phyloP scores from a whole-genome alignment of 2,329 filamentous ascomycete genomes.

The Colletotrichum magnum region DNA sequence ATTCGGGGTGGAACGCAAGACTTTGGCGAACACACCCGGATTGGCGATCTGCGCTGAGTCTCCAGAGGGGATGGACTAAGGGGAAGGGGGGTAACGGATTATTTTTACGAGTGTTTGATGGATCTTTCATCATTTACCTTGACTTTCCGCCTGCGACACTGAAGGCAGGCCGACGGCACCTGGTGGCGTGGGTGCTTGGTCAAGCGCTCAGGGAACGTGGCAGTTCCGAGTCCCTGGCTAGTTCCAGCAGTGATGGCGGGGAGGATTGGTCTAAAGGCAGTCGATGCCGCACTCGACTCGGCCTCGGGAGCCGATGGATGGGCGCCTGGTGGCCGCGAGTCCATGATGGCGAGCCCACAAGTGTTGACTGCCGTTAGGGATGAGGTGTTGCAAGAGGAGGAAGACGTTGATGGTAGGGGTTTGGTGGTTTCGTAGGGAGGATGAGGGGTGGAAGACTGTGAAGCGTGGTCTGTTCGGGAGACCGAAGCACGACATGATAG shows the following conservation, averaged over 20 bases:
- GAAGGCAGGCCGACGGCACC: slow-evolving; percentile 22
- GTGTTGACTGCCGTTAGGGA: background rate
- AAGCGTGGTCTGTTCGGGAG: no score
- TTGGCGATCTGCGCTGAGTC: no score
- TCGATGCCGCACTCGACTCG: background rate
- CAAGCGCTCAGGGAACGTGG: background rate
- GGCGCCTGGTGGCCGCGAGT: slow-evolving; percentile 2
- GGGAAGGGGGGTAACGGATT: no score
- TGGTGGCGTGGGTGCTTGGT: slow-evolving; percentile 6
- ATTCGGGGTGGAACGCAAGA: no score
- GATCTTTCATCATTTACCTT: slow-evolving; percentile 6
- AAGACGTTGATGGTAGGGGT: background rate
- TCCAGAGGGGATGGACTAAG: no score
- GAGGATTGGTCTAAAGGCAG: slow-evolving; percentile 3
- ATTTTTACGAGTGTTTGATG: no score
- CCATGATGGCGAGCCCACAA: background rate
- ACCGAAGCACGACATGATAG: no score
- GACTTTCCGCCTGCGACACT: slow-evolving; percentile 24
- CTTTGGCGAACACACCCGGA: no score
- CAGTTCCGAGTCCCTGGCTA: background rate
- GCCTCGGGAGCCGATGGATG: background rate
- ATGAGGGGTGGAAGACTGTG: no score
- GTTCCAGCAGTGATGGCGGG: background rate
- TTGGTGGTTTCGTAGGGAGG: background rate
- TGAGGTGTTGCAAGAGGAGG: background rate